phyloP scores from a whole-genome alignment of 192 early-diverging fungal genomes.

The Blastocladiella britannica region DNA sequence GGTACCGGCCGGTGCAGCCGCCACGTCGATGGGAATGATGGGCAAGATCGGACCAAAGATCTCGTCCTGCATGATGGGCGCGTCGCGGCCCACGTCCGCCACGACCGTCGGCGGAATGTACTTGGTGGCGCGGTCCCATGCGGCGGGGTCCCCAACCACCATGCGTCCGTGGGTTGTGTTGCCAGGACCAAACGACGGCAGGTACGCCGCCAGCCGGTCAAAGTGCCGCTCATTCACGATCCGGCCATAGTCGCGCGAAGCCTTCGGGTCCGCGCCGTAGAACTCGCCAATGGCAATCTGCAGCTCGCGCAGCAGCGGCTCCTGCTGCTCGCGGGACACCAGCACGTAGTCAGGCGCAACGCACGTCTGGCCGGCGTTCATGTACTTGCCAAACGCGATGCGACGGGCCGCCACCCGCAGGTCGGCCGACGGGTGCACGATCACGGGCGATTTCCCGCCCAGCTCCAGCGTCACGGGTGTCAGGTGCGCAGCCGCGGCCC shows the following conservation, averaged over 20 bases:
- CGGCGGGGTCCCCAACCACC: slow-evolving; percentile 29
- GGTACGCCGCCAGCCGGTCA: slow-evolving; percentile 32
- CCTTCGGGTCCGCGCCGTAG: slow-evolving; percentile 25
- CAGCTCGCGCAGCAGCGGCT: slow-evolving; percentile 34
- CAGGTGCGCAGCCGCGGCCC: slow-evolving; percentile 62
- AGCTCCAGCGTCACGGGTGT: slow-evolving; percentile 82
- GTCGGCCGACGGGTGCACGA: slow-evolving; percentile 27
- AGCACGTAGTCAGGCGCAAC: slow-evolving; percentile 73
- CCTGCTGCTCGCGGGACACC: slow-evolving; percentile 32
- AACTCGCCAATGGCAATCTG: slow-evolving; percentile 16
- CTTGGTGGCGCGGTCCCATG: slow-evolving; percentile 28
- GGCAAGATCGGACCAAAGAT: slow-evolving; percentile 85
- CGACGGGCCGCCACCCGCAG: slow-evolving; percentile 41
- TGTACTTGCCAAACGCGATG: slow-evolving; percentile 56
- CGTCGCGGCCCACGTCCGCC: slow-evolving; percentile 35
- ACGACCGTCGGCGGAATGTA: slow-evolving; percentile 72
- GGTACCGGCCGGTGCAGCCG: slow-evolving; percentile 5
- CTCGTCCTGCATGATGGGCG: slow-evolving; percentile 56
- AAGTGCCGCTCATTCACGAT: slow-evolving; percentile 53
- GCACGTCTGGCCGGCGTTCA: slow-evolving; percentile 81
- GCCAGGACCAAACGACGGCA: slow-evolving; percentile 15
- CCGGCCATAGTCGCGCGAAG: slow-evolving; percentile 34
- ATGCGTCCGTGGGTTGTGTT: slow-evolving; percentile 19
- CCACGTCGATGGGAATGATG: slow-evolving; percentile 38
- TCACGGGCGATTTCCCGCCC: slow-evolving; percentile 72